phyloP scores from a whole-genome alignment of 2,329 filamentous ascomycete genomes.

The Lasiodiplodia gonubiensis region DNA sequence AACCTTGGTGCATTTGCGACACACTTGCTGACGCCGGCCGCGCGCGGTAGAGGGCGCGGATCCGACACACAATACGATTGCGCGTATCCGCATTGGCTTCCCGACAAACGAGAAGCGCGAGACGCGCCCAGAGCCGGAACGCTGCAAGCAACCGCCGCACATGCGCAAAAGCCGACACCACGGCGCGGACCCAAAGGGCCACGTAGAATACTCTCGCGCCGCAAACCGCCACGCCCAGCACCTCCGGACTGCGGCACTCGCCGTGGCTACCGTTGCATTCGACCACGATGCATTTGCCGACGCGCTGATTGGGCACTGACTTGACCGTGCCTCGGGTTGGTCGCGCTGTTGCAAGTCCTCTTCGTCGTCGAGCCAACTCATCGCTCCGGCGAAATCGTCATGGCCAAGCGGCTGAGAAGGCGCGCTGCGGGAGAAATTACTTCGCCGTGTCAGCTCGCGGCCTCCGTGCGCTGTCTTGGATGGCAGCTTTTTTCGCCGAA shows the following conservation, averaged over 20 bases:
- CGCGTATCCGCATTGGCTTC: slow-evolving; percentile 7
- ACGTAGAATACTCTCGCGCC: neutral
- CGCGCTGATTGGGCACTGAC: neutral
- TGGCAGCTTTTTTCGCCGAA: slow-evolving; percentile 21
- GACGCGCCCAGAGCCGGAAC: neutral
- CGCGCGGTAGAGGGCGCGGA: neutral
- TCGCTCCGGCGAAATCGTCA: neutral
- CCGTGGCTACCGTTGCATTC: slow-evolving; percentile 16
- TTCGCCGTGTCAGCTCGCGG: neutral
- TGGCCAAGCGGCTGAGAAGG: neutral
- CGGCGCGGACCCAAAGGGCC: neutral
- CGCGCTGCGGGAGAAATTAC: slow-evolving; percentile 15
- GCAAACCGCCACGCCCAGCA: neutral
- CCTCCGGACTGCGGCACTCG: slow-evolving; percentile 1
- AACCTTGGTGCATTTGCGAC: slow-evolving; percentile 2
- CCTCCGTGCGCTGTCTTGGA: slow-evolving; percentile 10
- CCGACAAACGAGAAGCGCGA: slow-evolving; percentile 5
- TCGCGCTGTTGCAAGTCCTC: slow-evolving; percentile 7
- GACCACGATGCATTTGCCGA: neutral
- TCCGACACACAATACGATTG: slow-evolving; percentile 7
- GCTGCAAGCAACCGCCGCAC: slow-evolving; percentile 1
- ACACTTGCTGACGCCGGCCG: neutral
- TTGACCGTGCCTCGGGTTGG: slow-evolving; percentile 3
- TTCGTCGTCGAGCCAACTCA: slow-evolving; percentile 8
- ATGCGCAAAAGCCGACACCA: slow-evolving; percentile 7